Conservation (phyloP, 371 early-diverging fungal species). For the Mycotypha africana region DNA sequence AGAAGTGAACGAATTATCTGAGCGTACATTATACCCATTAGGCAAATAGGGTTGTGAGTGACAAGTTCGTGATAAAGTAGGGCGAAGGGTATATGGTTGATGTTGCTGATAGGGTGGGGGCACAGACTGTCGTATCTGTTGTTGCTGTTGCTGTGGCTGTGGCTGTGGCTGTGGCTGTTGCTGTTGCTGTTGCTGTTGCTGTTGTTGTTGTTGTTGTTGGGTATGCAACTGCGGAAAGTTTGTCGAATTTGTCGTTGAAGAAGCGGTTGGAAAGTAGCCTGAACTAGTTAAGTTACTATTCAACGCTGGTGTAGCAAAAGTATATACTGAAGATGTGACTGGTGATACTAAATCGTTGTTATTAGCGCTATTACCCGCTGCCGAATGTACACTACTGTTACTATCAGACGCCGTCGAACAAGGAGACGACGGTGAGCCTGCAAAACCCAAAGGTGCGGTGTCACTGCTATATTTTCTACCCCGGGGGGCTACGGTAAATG, state of each 20-base stretch:
- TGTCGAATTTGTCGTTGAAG: neutral
- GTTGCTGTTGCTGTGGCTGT: no score
- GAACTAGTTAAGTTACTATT: slow-evolving; percentile 1
- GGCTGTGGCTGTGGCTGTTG: slow-evolving; percentile 1
- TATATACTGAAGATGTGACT: slow-evolving; percentile 1
- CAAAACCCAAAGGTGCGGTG: slow-evolving; percentile 8
- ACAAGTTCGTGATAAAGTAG: no score
- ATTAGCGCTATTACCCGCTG: neutral
- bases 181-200: no score
- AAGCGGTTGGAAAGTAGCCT: slow-evolving; percentile 7
- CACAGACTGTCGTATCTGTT: no score
- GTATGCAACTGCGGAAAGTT: no score
- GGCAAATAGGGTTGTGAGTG: no score
- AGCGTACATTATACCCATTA: no score
- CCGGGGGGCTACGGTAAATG: slow-evolving; percentile 36
- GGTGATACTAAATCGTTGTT: slow-evolving; percentile 8
- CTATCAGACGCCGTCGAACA: slow-evolving; percentile 33
- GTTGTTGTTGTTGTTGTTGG: slow-evolving; percentile 11
- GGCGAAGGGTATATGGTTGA: no score
- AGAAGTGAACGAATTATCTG: no score
- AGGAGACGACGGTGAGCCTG: slow-evolving; percentile 36
- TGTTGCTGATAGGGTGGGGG: no score
- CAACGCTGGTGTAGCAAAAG: slow-evolving; percentile 5
- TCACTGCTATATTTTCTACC: slow-evolving; percentile 13
- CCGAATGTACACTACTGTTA: slow-evolving; percentile 23